These are phyloP conservation scores for Backusella psychrophila DNA, from an alignment of 192 early-diverging fungal species.

Conservation along the genomic window DNA sequence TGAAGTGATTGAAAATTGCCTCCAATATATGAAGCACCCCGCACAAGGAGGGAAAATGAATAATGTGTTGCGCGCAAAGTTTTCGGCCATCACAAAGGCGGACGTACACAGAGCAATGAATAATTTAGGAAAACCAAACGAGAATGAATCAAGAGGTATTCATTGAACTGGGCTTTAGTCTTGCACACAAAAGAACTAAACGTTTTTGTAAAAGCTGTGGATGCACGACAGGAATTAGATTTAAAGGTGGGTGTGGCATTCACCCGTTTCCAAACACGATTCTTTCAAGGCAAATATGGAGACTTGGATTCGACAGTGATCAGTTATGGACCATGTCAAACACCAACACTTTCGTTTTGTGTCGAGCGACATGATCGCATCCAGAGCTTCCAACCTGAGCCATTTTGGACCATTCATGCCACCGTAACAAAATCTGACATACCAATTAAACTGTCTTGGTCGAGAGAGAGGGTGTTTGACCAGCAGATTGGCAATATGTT, in stretches of 20 bases:
- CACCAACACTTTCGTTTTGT: constrained; percentile 51
- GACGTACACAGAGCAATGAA: constrained; percentile 47
- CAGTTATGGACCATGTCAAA: constrained; percentile 52
- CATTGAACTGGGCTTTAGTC: too few species aligned
- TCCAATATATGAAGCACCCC: constrained; percentile 33
- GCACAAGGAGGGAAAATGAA: constrained; percentile 21
- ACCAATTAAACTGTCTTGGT: constrained; percentile 24
- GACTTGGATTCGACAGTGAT: constrained; percentile 47
- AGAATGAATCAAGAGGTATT: constrained; percentile 47
- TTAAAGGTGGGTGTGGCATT: constrained; percentile 46
- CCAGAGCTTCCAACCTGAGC: constrained; percentile 47
- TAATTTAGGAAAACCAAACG: constrained; percentile 47
- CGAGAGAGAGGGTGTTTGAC: constrained; percentile 36
- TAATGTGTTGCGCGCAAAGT: constrained; percentile 33
- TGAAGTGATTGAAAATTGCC: constrained; percentile 43
- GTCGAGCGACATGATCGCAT: constrained; percentile 56
- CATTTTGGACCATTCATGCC: constrained; percentile 42
- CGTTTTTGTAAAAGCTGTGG: constrained; percentile 35
- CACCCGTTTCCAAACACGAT: constrained; percentile 47
- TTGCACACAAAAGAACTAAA: neutral
- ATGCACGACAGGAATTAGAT: constrained; percentile 53
- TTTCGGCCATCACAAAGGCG: constrained; percentile 39
- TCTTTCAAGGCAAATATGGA: constrained; percentile 58
- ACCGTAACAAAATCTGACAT: constrained; percentile 20
- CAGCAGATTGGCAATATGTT: constrained; percentile 40